phyloP scores from a whole-genome alignment of 2,329 filamentous ascomycete species.

The Grosmannia clavigera region DNA sequence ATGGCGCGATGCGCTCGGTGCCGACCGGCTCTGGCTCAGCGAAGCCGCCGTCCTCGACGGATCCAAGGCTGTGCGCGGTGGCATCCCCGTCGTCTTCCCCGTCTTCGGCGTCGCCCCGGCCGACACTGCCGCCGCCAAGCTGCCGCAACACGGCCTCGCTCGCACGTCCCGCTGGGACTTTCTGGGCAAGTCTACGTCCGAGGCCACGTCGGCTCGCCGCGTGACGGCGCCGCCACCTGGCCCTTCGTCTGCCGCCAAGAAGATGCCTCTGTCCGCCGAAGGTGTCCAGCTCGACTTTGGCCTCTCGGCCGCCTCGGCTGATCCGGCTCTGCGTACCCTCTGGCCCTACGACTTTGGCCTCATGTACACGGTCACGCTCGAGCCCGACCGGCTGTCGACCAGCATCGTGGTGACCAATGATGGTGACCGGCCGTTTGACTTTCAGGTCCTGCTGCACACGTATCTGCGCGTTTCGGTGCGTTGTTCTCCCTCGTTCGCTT shows the following conservation, averaged over 20 bases:
- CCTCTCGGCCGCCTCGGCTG: slow-evolving; percentile 61
- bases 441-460: slow-evolving; percentile 82
- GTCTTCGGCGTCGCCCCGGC: slow-evolving; percentile 72
- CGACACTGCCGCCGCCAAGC: slow-evolving; percentile 62
- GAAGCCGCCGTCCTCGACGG: slow-evolving; percentile 72
- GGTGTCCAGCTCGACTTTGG: slow-evolving; percentile 94
- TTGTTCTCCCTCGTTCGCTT: slow-evolving; percentile 5
- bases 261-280: neutral
- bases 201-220: neutral
- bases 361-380: slow-evolving; percentile 84
- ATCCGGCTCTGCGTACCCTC: slow-evolving; percentile 51
- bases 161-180: slow-evolving; percentile 88
- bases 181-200: slow-evolving; percentile 54
- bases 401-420: slow-evolving; percentile 83
- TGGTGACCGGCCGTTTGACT: slow-evolving; percentile 71
- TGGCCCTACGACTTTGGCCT: slow-evolving; percentile 86
- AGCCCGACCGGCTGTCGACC: slow-evolving; percentile 62
- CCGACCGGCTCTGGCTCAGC: slow-evolving; percentile 78
- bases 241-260: slow-evolving; percentile 16
- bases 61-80: slow-evolving; percentile 78
- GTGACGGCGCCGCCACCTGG: neutral
- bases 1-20: slow-evolving; percentile 71
- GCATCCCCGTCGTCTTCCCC: slow-evolving; percentile 86
- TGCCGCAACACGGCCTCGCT: slow-evolving; percentile 92
- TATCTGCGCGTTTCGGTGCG: slow-evolving; percentile 73